Evolutionary conservation across 345 rosid genomes (phyloP).

Genomic region (Mangifera indica): DNA sequence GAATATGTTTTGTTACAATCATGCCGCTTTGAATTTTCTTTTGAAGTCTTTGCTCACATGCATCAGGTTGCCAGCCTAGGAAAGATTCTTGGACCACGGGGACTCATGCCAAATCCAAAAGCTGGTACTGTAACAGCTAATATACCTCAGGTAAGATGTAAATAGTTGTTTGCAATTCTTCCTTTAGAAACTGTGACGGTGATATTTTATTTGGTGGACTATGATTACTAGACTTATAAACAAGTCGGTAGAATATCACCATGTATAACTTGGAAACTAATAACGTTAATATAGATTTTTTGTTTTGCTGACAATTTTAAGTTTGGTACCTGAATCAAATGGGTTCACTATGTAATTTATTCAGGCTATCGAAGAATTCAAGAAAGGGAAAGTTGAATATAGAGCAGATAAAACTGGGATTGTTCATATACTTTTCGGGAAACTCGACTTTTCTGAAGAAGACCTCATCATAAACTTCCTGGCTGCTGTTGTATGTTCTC

Average conservation of each 20-base stretch:
- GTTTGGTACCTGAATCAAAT: not conserved
- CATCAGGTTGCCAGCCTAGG: slow-evolving; percentile 92
- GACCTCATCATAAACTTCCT: slow-evolving; percentile 79
- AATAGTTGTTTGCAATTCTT: slow-evolving; percentile 1
- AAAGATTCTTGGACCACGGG: slow-evolving; percentile 96
- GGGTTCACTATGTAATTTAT: slow-evolving; percentile 4
- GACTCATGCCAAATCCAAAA: slow-evolving; percentile 99
- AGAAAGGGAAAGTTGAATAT: slow-evolving; percentile 89
- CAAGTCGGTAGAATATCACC: not conserved
- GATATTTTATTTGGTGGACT: not conserved
- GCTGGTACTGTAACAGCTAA: slow-evolving; percentile 91
- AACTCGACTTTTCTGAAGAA: slow-evolving; percentile 67
- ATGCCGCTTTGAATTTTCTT: not conserved
- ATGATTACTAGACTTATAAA: not conserved
- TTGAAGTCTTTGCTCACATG: slow-evolving; percentile 19
- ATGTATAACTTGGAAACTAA: not conserved
- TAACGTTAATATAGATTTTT: not conserved
- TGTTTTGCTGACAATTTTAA: not conserved
- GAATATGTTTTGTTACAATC: not conserved
- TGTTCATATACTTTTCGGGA: slow-evolving; percentile 93
- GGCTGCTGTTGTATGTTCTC: slow-evolving; percentile 63
- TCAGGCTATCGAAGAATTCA: slow-evolving; percentile 96
- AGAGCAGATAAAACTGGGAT: slow-evolving; percentile 98
- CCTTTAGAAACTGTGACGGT: not conserved
- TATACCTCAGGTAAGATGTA: slow-evolving; percentile 69